Evolutionary conservation across 2,329 filamentous ascomycete genomes (phyloP).

Genomic region (Penicillium sp.): DNA sequence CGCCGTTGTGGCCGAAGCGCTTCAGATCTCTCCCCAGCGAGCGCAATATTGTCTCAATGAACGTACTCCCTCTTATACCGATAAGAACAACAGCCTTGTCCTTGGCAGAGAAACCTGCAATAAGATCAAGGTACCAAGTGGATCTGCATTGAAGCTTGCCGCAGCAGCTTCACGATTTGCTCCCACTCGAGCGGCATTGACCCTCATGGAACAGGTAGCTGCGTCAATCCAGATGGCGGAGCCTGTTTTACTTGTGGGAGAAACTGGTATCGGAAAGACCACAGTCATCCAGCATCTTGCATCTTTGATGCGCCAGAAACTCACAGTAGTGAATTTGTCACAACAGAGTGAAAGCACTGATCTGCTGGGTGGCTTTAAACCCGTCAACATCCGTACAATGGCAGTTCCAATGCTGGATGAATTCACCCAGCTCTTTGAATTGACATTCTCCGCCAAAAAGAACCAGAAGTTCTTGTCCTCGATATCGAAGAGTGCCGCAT

Average conservation of each 20-base stretch:
- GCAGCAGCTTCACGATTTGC: slow-evolving; percentile 63
- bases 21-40: slow-evolving; percentile 80
- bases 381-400: slow-evolving; percentile 82
- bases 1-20: slow-evolving; percentile 73
- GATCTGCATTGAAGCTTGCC: slow-evolving; percentile 45
- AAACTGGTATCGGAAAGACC: slow-evolving; percentile 98
- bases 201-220: slow-evolving; percentile 82
- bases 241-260: slow-evolving; percentile 89
- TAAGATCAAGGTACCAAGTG: slow-evolving; percentile 53
- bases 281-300: slow-evolving; percentile 93
- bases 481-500: slow-evolving; percentile 73
- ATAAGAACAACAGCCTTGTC: slow-evolving; percentile 56
- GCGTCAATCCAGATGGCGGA: slow-evolving; percentile 81
- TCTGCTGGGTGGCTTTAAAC: slow-evolving; percentile 92
- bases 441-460: slow-evolving; percentile 82
- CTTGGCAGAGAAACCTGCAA: slow-evolving; percentile 65
- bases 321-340: slow-evolving; percentile 91
- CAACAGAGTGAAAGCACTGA: slow-evolving; percentile 98
- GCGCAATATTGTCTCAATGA: slow-evolving; percentile 73
- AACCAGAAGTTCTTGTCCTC: slow-evolving; percentile 84
- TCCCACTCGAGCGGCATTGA: slow-evolving; percentile 78
- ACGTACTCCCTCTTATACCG: slow-evolving; percentile 68
- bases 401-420: slow-evolving; percentile 89
- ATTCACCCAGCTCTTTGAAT: slow-evolving; percentile 83
- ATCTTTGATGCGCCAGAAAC: slow-evolving; percentile 75